Conservation (phyloP, 768 basidiomycete species). For the Boletus coccyginus region DNA sequence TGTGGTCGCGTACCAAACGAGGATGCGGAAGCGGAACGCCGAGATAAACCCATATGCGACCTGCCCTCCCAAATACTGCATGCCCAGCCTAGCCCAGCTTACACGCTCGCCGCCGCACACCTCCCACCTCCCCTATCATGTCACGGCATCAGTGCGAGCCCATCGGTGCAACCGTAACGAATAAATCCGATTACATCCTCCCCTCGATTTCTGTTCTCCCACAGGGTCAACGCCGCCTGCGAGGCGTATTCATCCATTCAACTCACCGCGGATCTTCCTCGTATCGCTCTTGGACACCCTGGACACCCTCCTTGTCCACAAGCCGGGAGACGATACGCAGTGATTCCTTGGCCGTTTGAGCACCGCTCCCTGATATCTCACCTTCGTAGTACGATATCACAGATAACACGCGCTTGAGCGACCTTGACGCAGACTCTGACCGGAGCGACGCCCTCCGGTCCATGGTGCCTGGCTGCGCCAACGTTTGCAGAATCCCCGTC, state of each 20-base stretch:
- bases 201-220: conserved; percentile 36
- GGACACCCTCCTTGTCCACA: conserved; percentile 61
- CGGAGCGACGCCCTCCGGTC: conserved; percentile 25
- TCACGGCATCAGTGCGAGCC: conserved; percentile 53
- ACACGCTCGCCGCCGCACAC: conserved; percentile 10
- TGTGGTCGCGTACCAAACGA: conserved; percentile 13
- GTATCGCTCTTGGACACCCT: conserved; percentile 33
- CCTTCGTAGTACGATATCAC: conserved; percentile 52
- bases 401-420: conserved; percentile 41
- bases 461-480: conserved; percentile 31
- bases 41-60: conserved; percentile 13
- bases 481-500: conserved; percentile 38
- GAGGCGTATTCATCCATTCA: not conserved
- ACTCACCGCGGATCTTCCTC: conserved; percentile 47
- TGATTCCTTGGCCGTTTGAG: conserved; percentile 51
- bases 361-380: conserved; percentile 44
- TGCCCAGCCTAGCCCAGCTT: conserved; percentile 8
- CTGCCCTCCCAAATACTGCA: conserved; percentile 28
- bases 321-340: conserved; percentile 57
- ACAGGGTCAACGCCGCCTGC: conserved; percentile 18
- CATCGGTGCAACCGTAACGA: conserved; percentile 54
- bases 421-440: conserved; percentile 36
- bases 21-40: conserved; percentile 25
- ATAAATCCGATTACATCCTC: conserved; percentile 55
- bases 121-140: conserved; percentile 2